These are phyloP conservation scores for Ogataea pilisensis DNA, from an alignment of 805 yeast genomes.

Conservation along the genomic window DNA sequence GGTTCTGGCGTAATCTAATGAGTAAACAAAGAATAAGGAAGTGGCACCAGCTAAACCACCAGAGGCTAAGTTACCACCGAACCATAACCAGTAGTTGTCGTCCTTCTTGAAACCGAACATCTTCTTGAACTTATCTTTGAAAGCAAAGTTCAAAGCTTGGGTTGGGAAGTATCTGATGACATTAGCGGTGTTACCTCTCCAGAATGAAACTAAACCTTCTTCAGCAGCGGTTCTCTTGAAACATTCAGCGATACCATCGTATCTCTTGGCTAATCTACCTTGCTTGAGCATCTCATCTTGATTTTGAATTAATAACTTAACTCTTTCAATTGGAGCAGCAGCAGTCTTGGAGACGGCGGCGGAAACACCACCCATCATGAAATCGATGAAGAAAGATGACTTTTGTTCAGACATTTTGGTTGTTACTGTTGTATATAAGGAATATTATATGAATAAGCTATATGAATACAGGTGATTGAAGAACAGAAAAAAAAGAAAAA, in stretches of 20 bases:
- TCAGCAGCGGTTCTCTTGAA: slow-evolving; percentile 91
- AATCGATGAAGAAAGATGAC: slow-evolving; percentile 56
- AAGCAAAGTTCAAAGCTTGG: slow-evolving; percentile 97
- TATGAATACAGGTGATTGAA: slow-evolving; percentile 7
- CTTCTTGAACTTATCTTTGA: slow-evolving; percentile 95
- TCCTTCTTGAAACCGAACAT: slow-evolving; percentile 97
- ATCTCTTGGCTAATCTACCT: slow-evolving; percentile 84
- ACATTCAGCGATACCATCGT: slow-evolving; percentile 90
- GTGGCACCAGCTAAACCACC: slow-evolving; percentile 99
- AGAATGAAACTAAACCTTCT: slow-evolving; percentile 90
- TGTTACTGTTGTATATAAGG: slow-evolving; percentile 5
- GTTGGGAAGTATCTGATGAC: slow-evolving; percentile 99
- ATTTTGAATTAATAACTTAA: slow-evolving; percentile 92
- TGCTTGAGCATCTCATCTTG: slow-evolving; percentile 98
- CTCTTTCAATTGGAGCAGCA: slow-evolving; percentile 97
- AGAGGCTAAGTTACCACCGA: slow-evolving; percentile 97
- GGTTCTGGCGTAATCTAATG: slow-evolving; percentile 97
- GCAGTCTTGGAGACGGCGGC: slow-evolving; percentile 98
- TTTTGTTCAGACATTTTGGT: slow-evolving; percentile 34
- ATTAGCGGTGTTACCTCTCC: slow-evolving; percentile 99
- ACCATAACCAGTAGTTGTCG: slow-evolving; percentile 89
- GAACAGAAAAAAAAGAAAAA: background rate
- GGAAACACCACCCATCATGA: slow-evolving; percentile 98
- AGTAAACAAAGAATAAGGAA: slow-evolving; percentile 88
- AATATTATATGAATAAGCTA: slow-evolving; percentile 9